These are phyloP conservation scores for Hortaea werneckii DNA, from an alignment of 2,329 filamentous ascomycete genomes.

Conservation along the genomic window DNA sequence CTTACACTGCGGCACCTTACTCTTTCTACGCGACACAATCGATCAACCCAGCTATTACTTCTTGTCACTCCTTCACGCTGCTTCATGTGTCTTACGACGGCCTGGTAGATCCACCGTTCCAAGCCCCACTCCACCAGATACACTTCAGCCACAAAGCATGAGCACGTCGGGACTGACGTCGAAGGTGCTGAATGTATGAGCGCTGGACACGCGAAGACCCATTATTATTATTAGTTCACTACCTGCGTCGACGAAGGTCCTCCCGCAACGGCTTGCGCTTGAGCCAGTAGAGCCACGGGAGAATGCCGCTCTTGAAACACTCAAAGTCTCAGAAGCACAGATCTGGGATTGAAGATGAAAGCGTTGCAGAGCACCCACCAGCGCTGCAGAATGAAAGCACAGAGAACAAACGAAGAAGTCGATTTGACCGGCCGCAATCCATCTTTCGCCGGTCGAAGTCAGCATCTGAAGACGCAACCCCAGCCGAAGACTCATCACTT, in stretches of 20 bases:
- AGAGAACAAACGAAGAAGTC: not conserved
- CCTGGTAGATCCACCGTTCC: no score
- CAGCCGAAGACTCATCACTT: not conserved
- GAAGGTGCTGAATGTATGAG: not conserved
- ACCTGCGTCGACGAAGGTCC: not conserved
- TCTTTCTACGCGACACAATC: no score
- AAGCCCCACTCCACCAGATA: not conserved
- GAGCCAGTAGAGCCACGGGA: not conserved
- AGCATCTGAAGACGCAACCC: not conserved
- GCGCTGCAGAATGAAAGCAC: not conserved
- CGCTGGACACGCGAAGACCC: not conserved
- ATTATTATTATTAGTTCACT: not conserved
- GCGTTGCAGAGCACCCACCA: not conserved
- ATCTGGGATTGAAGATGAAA: not conserved
- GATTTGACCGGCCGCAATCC: constrained; percentile 1
- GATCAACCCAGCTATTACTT: no score
- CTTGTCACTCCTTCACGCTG: no score
- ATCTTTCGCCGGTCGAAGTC: constrained; percentile 4
- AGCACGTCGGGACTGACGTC: not conserved
- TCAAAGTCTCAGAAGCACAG: constrained; percentile 3
- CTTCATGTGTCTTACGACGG: no score
- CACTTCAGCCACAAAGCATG: not conserved
- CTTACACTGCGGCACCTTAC: no score
- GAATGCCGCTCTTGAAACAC: constrained; percentile 5
- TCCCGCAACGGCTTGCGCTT: not conserved